These are phyloP conservation scores for Phytomonas francai DNA, from an alignment of 208 protist genomes.

Conservation along the genomic window DNA sequence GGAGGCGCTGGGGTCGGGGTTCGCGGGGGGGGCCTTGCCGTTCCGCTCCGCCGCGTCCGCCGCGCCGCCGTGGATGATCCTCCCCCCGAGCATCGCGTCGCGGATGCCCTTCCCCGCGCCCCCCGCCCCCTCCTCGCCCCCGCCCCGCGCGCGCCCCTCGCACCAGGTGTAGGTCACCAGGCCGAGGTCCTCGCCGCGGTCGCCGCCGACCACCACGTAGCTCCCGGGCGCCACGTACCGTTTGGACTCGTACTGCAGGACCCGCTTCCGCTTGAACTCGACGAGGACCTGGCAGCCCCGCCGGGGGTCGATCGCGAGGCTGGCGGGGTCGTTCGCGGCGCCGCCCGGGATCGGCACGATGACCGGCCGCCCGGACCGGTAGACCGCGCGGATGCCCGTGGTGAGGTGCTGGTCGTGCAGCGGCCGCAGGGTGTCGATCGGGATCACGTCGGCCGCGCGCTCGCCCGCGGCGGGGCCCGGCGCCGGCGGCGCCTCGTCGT, in stretches of 20 bases:
- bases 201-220: conserved; percentile 81
- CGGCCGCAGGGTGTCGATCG: conserved; percentile 90
- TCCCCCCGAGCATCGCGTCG: too few relatives aligned
- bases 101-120: too few relatives aligned
- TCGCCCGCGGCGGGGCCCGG: background rate
- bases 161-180: conserved; percentile 82
- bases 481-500: conserved; percentile 2
- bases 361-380: conserved; percentile 53
- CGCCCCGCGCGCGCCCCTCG: too few relatives aligned
- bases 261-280: conserved; percentile 84
- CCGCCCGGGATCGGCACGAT: conserved; percentile 33
- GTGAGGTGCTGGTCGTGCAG: conserved; percentile 90
- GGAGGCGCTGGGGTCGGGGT: too few relatives aligned
- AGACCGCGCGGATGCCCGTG: conserved; percentile 34
- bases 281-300: conserved; percentile 82
- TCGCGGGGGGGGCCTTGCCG: too few relatives aligned
- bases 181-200: conserved; percentile 83
- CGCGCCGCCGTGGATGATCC: too few relatives aligned
- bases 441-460: conserved; percentile 54
- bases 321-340: conserved; percentile 29
- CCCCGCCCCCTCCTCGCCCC: too few relatives aligned
- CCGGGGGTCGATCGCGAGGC: conserved; percentile 40
- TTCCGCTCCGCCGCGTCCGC: too few relatives aligned
- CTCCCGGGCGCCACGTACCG: conserved; percentile 64
- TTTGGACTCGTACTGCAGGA: conserved; percentile 76